Evolutionary conservation across 2,329 filamentous ascomycete species (phyloP).

Genomic region (Achaetomium macrosporum): DNA sequence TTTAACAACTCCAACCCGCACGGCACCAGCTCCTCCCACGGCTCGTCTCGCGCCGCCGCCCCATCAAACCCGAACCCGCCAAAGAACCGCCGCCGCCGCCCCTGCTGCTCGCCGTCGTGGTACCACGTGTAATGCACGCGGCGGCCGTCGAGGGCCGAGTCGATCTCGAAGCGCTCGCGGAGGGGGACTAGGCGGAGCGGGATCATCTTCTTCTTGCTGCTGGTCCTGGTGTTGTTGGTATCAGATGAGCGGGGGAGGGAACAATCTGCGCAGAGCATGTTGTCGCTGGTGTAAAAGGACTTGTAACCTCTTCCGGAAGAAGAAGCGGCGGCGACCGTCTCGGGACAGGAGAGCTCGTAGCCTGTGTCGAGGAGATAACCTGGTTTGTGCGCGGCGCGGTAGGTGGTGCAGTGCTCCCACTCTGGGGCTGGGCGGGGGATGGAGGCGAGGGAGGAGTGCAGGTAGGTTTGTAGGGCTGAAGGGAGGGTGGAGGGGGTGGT

Average conservation of each 20-base stretch:
- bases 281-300: neutral
- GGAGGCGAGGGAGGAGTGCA: neutral
- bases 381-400: neutral
- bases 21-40: neutral
- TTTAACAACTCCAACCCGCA: neutral
- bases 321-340: neutral
- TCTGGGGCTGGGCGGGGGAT: neutral
- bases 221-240: neutral
- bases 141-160: neutral
- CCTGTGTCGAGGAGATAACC: neutral
- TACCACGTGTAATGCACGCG: neutral
- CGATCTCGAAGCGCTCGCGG: neutral
- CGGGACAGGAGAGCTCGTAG: neutral
- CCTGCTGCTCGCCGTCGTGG: too few relatives aligned
- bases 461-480: neutral
- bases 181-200: neutral
- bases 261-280: too few relatives aligned
- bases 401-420: constrained; percentile 1
- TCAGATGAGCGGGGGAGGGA: too few relatives aligned
- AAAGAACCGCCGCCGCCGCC: neutral
- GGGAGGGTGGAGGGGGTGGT: neutral
- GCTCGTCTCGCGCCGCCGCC: neutral
- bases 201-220: neutral
- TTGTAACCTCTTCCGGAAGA: neutral
- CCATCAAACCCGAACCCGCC: neutral